Evolutionary conservation across 805 yeast species (phyloP).

Genomic region (Wickerhamiella kurtzmanii): DNA sequence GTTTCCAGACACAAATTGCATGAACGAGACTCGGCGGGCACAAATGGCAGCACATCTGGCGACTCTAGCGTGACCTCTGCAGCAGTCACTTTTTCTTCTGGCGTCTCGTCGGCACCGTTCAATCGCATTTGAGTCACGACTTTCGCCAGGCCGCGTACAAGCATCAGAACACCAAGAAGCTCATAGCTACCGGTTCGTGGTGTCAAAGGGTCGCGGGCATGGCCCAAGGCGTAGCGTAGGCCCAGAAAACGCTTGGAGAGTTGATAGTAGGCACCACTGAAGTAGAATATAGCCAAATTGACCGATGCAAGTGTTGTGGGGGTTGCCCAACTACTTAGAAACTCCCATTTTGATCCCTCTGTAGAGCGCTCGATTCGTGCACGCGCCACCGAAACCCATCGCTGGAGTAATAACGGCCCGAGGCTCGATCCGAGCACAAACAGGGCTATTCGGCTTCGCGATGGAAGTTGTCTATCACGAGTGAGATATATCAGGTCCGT

Average conservation of each 20-base stretch:
- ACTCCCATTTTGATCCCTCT: slow-evolving; percentile 2
- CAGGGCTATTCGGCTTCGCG: slow-evolving; percentile 33
- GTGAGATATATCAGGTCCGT: slow-evolving; percentile 39
- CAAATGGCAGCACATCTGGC: slow-evolving; percentile 43
- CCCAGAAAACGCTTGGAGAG: slow-evolving; percentile 67
- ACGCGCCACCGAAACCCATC: slow-evolving; percentile 14
- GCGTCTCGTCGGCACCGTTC: slow-evolving; percentile 12
- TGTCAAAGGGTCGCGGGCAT: slow-evolving; percentile 22
- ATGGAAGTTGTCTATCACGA: slow-evolving; percentile 18
- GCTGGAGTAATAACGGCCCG: slow-evolving; percentile 39
- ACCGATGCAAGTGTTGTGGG: slow-evolving; percentile 39
- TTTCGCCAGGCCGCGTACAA: slow-evolving; percentile 20
- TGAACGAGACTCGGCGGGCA: slow-evolving; percentile 54
- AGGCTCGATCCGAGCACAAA: slow-evolving; percentile 49
- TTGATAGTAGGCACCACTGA: slow-evolving; percentile 70
- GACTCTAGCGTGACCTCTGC: slow-evolving; percentile 42
- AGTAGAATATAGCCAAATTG: slow-evolving; percentile 72
- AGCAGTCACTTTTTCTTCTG: slow-evolving; percentile 2
- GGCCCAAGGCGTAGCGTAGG: slow-evolving; percentile 47
- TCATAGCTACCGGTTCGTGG: slow-evolving; percentile 41
- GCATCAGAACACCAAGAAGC: slow-evolving; percentile 39
- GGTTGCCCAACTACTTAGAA: slow-evolving; percentile 10
- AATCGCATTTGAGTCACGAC: slow-evolving; percentile 10
- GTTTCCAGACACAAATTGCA: slow-evolving; percentile 76
- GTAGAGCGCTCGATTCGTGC: slow-evolving; percentile 9